These are phyloP conservation scores for Dothistroma pini DNA, from an alignment of 2,329 filamentous ascomycete genomes.

Conservation along the genomic window DNA sequence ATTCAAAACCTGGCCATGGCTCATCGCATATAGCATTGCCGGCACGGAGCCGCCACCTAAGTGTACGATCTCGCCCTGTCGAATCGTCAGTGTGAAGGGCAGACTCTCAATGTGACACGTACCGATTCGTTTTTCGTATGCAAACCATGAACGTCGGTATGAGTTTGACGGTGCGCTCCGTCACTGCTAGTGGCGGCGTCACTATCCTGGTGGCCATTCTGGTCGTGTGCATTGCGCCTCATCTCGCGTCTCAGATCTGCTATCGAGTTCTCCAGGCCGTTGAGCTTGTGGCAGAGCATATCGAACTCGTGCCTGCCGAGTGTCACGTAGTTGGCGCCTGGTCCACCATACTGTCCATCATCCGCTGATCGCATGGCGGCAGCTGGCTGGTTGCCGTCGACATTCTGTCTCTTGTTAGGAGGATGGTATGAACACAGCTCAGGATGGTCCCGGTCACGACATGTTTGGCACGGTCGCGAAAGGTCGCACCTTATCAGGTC, in stretches of 20 bases:
- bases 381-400: slow-evolving; percentile 20
- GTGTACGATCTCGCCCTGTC: slow-evolving; percentile 58
- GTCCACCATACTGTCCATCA: slow-evolving; percentile 11
- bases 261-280: slow-evolving; percentile 47
- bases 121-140: slow-evolving; percentile 54
- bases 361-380: slow-evolving; percentile 22
- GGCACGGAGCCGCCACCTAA: slow-evolving; percentile 60
- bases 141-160: slow-evolving; percentile 53
- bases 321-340: slow-evolving; percentile 27
- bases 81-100: slow-evolving; percentile 3
- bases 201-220: slow-evolving; percentile 17
- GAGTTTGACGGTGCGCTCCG: slow-evolving; percentile 25
- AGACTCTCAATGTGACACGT: neutral
- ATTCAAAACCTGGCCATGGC: slow-evolving; percentile 38
- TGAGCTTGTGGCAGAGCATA: slow-evolving; percentile 47
- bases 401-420: slow-evolving; percentile 36
- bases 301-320: slow-evolving; percentile 44
- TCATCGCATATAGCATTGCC: slow-evolving; percentile 54
- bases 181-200: slow-evolving; percentile 18
- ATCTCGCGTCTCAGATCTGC: slow-evolving; percentile 40
- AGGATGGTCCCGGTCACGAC: slow-evolving; percentile 49
- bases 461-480: slow-evolving; percentile 48
- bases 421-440: slow-evolving; percentile 46
- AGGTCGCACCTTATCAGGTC: slow-evolving; percentile 42
- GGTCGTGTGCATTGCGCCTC: slow-evolving; percentile 18